Conservation (phyloP, 2,329 filamentous ascomycete genomes). For the Zarea fungicola region DNA sequence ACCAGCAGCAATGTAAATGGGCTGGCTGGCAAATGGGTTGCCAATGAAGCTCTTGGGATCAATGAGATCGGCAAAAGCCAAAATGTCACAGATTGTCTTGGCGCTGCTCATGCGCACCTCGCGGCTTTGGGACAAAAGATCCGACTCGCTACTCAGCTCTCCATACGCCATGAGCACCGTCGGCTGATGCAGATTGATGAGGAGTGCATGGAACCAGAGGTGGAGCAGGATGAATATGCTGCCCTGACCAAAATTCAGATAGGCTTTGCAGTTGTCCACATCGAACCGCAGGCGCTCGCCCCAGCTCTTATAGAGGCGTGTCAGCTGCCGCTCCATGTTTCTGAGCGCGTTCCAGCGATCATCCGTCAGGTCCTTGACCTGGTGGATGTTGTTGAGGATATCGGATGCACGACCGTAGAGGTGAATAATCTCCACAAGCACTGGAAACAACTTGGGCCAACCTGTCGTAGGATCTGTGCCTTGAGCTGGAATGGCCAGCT, state of each 20-base stretch:
- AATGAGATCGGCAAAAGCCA: constrained; percentile 79
- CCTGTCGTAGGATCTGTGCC: constrained; percentile 50
- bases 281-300: constrained; percentile 76
- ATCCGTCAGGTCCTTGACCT: constrained; percentile 66
- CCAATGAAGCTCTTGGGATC: constrained; percentile 82
- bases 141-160: constrained; percentile 53
- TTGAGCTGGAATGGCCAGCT: constrained; percentile 61
- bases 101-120: constrained; percentile 82
- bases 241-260: constrained; percentile 73
- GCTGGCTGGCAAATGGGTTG: constrained; percentile 85
- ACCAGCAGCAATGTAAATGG: constrained; percentile 86
- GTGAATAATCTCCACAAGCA: constrained; percentile 77
- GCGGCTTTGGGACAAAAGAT: constrained; percentile 73
- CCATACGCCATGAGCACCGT: constrained; percentile 73
- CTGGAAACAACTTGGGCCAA: constrained; percentile 75
- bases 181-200: constrained; percentile 79
- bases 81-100: constrained; percentile 85
- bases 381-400: constrained; percentile 73
- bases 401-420: constrained; percentile 82
- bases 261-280: constrained; percentile 78
- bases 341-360: constrained; percentile 68
- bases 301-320: constrained; percentile 64
- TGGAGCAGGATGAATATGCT: constrained; percentile 84
- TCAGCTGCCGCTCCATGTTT: constrained; percentile 77
- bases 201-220: constrained; percentile 84